These are phyloP conservation scores for Nadsonia fulvescens DNA, from an alignment of 805 yeast genomes.

Conservation along the genomic window DNA sequence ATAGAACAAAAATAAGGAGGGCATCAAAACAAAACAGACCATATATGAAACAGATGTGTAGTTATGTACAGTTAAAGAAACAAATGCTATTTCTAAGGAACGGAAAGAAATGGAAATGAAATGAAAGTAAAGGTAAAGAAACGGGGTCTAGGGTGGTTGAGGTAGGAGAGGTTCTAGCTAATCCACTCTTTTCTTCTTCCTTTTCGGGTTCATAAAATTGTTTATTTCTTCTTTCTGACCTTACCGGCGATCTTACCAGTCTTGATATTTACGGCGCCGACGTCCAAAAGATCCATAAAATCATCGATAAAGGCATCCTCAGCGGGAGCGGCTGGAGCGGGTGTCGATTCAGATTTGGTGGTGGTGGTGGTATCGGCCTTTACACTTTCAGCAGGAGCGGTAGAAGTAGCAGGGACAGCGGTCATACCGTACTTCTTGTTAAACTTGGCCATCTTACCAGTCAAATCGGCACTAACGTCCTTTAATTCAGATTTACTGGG, in stretches of 20 bases:
- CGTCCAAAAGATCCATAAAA: conserved; percentile 42
- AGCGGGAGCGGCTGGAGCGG: conserved; percentile 5
- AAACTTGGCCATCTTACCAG: conserved; percentile 42
- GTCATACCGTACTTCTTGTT: conserved; percentile 18
- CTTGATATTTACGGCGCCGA: conserved; percentile 34
- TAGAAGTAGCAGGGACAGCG: conserved; percentile 11
- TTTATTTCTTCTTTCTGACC: conserved; percentile 22
- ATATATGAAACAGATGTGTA: too few species aligned
- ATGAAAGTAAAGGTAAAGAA: too few species aligned
- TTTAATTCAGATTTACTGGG: conserved; percentile 63
- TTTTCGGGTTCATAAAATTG: too few species aligned
- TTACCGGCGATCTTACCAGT: conserved; percentile 36
- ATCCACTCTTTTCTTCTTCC: too few species aligned
- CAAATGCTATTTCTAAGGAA: too few species aligned
- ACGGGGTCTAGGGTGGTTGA: too few species aligned
- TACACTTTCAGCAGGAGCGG: conserved; percentile 12
- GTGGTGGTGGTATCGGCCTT: conserved; percentile 12
- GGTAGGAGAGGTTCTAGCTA: too few species aligned
- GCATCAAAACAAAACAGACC: too few species aligned
- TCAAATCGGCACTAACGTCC: conserved; percentile 62
- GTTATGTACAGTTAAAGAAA: too few species aligned
- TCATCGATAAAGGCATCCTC: conserved; percentile 22
- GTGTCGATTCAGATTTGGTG: conserved; percentile 11
- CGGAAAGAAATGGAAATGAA: too few species aligned
- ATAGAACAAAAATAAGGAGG: too few species aligned